These are phyloP conservation scores for Tricholoma sp. DNA, from an alignment of 768 basidiomycete species.

Conservation along the genomic window DNA sequence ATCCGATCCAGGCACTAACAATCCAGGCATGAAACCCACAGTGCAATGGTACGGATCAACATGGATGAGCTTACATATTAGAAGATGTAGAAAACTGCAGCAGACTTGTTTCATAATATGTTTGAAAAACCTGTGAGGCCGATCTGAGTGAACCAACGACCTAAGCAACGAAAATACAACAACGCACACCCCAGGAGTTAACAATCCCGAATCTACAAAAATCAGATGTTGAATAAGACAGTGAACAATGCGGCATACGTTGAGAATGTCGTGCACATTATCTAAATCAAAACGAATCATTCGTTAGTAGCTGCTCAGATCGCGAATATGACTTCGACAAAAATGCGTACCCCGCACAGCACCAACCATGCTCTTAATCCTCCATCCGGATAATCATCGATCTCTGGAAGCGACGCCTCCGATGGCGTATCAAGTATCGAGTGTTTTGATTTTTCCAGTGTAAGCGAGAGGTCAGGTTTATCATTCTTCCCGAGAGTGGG, in stretches of 20 bases:
- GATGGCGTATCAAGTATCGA: neutral
- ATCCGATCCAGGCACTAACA: conserved; percentile 29
- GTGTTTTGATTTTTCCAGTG: neutral
- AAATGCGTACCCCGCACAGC: conserved; percentile 34
- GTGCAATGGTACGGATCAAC: no score
- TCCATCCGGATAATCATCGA: conserved; percentile 37
- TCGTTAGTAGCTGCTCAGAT: neutral
- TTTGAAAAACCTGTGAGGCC: conserved; percentile 59
- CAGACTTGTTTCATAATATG: conserved; percentile 47
- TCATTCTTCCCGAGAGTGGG: neutral
- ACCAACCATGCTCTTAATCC: conserved; percentile 41
- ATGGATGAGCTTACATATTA: conserved; percentile 37
- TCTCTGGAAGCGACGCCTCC: neutral
- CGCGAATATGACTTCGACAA: neutral
- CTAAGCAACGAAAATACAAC: no score
- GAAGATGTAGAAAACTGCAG: conserved; percentile 41
- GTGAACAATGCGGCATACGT: conserved; percentile 29
- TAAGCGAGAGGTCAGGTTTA: neutral
- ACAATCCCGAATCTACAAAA: conserved; percentile 44
- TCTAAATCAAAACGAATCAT: conserved; percentile 1
- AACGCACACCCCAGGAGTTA: conserved; percentile 55
- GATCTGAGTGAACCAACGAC: no score
- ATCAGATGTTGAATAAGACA: neutral
- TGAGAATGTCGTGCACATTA: conserved; percentile 28
- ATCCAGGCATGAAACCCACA: conserved; percentile 51